Evolutionary conservation across 169 alveolate genomes (phyloP).

Genomic region (Plasmodium relictum): DNA sequence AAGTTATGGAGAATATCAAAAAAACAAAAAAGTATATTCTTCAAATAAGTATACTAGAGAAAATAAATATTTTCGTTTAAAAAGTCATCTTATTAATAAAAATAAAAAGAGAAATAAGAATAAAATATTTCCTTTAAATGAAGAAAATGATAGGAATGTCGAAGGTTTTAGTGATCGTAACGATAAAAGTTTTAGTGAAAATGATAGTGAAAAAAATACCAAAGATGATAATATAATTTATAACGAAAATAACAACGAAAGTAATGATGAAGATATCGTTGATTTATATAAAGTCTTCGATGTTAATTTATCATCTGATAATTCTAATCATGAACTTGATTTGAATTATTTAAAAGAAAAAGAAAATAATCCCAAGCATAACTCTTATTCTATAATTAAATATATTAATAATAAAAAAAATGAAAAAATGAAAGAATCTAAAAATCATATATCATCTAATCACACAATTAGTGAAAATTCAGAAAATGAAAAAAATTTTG

Average conservation of each 20-base stretch:
- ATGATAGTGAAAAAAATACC: not conserved
- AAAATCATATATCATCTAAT: not conserved
- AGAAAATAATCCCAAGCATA: not conserved
- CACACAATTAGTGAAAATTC: conserved; percentile 3
- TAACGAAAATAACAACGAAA: not conserved
- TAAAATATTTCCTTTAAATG: not conserved
- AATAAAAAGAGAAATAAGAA: not conserved
- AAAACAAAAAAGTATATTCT: conserved; percentile 2
- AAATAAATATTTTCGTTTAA: not conserved
- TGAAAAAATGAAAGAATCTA: not conserved
- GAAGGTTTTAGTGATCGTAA: not conserved
- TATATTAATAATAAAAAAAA: not conserved
- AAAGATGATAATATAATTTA: not conserved
- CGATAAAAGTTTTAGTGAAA: conserved; percentile 11
- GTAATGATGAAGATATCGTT: conserved; percentile 21
- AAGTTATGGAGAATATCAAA: conserved; percentile 26
- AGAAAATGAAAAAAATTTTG: not conserved
- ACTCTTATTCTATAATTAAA: not conserved
- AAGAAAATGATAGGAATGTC: not conserved
- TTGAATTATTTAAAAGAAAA: not conserved
- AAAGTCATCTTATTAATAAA: not conserved
- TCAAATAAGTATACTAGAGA: conserved; percentile 2
- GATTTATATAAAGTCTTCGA: conserved; percentile 47
- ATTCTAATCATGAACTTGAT: conserved; percentile 6
- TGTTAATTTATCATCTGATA: conserved; percentile 5